phyloP scores from a whole-genome alignment of 2,329 filamentous ascomycete genomes.

The Fusarium pseudocircinatum region DNA sequence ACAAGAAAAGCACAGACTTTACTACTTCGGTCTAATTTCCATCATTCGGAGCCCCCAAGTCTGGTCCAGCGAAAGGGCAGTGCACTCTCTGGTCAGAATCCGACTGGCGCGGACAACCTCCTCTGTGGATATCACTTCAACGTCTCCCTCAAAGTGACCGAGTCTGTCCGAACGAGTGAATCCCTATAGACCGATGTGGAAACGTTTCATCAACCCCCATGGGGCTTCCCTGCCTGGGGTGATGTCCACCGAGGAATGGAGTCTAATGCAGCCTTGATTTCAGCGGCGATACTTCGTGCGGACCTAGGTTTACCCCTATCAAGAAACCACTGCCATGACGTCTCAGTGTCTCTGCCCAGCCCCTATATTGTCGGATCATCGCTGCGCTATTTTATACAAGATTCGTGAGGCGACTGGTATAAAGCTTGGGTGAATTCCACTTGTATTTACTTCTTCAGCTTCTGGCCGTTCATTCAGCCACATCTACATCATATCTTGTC shows the following conservation, averaged over 20 bases:
- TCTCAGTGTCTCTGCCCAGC: background rate
- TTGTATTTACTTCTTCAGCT: background rate
- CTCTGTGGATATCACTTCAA: background rate
- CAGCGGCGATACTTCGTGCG: background rate
- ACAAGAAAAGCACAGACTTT: conserved; percentile 15
- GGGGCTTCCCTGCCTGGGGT: conserved; percentile 3
- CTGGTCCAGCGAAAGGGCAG: background rate
- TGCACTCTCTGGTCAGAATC: background rate
- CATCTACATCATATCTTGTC: background rate
- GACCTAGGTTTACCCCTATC: background rate
- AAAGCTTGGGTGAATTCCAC: background rate
- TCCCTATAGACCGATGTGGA: background rate
- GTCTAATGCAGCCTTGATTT: conserved; percentile 24
- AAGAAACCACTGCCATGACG: conserved; percentile 10
- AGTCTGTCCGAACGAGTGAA: conserved; percentile 6
- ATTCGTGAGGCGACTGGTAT: conserved; percentile 3
- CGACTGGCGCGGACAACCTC: conserved; percentile 24
- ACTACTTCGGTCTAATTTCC: conserved; percentile 21
- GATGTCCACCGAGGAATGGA: background rate
- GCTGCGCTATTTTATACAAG: conserved; percentile 11
- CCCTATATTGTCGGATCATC: conserved; percentile 17
- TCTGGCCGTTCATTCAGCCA: background rate
- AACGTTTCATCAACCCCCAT: conserved; percentile 23
- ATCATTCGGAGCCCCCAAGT: background rate
- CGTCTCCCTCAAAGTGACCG: background rate